These are phyloP conservation scores for Fusarium neocosmosporiellum DNA, from an alignment of 2,329 filamentous ascomycete genomes.

Conservation along the genomic window DNA sequence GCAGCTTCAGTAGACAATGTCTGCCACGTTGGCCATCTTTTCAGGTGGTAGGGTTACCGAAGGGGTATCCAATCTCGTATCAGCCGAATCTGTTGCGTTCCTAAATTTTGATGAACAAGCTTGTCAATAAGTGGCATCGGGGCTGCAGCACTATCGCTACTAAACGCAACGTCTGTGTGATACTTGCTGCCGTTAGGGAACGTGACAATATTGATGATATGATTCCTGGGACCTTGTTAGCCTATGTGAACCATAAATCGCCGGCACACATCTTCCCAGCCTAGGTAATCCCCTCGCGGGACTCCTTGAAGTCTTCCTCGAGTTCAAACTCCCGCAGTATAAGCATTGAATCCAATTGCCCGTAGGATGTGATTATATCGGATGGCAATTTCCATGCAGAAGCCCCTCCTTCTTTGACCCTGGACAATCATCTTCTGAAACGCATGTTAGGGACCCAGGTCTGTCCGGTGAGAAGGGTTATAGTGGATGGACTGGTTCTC, in stretches of 20 bases:
- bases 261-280: conserved; percentile 52
- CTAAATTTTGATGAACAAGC: conserved; percentile 59
- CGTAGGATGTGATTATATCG: conserved; percentile 65
- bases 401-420: conserved; percentile 61
- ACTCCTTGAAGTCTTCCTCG: conserved; percentile 53
- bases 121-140: conserved; percentile 65
- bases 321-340: conserved; percentile 66
- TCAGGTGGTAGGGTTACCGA: conserved; percentile 20
- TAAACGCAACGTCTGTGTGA: conserved; percentile 73
- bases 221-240: conserved; percentile 48
- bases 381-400: conserved; percentile 70
- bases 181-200: conserved; percentile 61
- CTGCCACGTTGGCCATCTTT: no score
- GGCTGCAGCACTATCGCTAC: conserved; percentile 67
- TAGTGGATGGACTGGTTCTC: conserved; percentile 69
- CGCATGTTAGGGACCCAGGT: conserved; percentile 57
- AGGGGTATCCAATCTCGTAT: conserved; percentile 59
- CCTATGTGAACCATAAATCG: neutral
- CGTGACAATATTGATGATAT: conserved; percentile 71
- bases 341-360: conserved; percentile 63
- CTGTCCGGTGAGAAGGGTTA: conserved; percentile 50
- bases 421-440: conserved; percentile 61
- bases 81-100: conserved; percentile 66
- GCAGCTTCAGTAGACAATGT: no score
- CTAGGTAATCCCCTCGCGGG: conserved; percentile 56